Evolutionary conservation across 2,329 filamentous ascomycete genomes (phyloP).

Genomic region (Amylocarpus encephaloides): DNA sequence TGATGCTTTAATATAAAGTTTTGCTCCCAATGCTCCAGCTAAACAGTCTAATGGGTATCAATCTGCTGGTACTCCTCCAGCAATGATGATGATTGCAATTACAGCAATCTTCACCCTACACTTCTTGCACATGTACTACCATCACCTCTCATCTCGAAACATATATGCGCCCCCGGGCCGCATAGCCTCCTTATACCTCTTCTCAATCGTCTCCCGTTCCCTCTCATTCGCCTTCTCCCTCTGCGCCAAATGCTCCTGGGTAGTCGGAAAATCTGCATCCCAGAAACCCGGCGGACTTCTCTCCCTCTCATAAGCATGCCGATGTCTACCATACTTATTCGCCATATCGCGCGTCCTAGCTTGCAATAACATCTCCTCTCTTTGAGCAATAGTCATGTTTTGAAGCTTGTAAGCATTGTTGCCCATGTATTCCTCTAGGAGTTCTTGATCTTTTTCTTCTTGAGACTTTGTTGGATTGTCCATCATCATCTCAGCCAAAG

Average conservation of each 20-base stretch:
- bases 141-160: constrained; percentile 64
- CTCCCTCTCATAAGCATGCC: constrained; percentile 64
- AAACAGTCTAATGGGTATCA: neutral
- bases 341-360: constrained; percentile 69
- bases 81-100: constrained; percentile 2
- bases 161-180: constrained; percentile 68
- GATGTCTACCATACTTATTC: constrained; percentile 70
- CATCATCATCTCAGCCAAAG: constrained; percentile 22
- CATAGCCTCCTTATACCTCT: constrained; percentile 77
- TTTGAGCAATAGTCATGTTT: constrained; percentile 53
- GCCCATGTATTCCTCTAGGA: constrained; percentile 53
- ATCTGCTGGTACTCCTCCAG: neutral
- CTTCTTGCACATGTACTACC: neutral
- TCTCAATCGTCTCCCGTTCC: constrained; percentile 59
- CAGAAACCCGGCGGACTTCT: constrained; percentile 82
- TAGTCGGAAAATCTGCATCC: constrained; percentile 81
- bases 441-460: constrained; percentile 38
- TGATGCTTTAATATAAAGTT: neutral
- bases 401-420: constrained; percentile 50
- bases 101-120: neutral
- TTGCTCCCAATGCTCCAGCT: neutral
- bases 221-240: constrained; percentile 56
- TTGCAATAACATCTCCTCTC: constrained; percentile 62
- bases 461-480: constrained; percentile 23
- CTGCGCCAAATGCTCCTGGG: constrained; percentile 69